These are phyloP conservation scores for Sclerotinia subarctica DNA, from an alignment of 2,329 filamentous ascomycete species.

Conservation along the genomic window DNA sequence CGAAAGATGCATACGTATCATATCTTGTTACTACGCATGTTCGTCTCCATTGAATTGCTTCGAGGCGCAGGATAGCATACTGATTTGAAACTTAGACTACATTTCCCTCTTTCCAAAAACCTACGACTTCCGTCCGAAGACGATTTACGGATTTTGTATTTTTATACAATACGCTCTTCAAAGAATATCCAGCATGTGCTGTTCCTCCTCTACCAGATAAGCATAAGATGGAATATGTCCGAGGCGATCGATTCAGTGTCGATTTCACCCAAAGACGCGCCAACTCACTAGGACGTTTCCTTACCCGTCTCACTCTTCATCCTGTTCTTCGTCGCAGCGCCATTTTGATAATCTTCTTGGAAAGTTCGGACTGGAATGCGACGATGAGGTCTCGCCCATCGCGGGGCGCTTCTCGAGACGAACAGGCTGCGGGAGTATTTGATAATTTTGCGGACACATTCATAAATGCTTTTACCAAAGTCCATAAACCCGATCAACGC, in stretches of 20 bases:
- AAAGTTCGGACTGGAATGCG: conserved; percentile 93
- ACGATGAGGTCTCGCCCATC: conserved; percentile 79
- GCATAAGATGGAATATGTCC: conserved; percentile 98
- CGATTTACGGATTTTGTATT: conserved; percentile 98
- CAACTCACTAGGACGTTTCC: conserved; percentile 86
- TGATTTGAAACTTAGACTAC: conserved; percentile 64
- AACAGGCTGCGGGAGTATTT: conserved; percentile 67
- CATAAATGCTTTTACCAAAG: conserved; percentile 94
- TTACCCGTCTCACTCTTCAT: conserved; percentile 81
- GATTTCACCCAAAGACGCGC: conserved; percentile 90
- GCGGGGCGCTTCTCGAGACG: conserved; percentile 57
- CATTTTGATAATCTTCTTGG: conserved; percentile 84
- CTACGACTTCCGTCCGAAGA: conserved; percentile 74
- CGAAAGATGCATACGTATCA: conserved; percentile 94
- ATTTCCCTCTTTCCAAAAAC: conserved; percentile 86
- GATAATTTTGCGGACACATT: conserved; percentile 95
- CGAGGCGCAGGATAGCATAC: conserved; percentile 17
- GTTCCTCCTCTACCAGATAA: conserved; percentile 96
- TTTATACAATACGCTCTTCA: conserved; percentile 83
- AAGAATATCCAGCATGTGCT: conserved; percentile 86
- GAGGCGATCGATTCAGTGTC: conserved; percentile 87
- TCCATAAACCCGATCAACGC: conserved; percentile 89
- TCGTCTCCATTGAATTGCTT: conserved; percentile 36
- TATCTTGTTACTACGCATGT: conserved; percentile 92
- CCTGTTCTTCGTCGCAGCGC: conserved; percentile 80